Evolutionary conservation across 164 flowering plant genomes (phyloP), one percentile per base, ranked within the genome.

Genomic region (Berberis thunbergii): DNA sequence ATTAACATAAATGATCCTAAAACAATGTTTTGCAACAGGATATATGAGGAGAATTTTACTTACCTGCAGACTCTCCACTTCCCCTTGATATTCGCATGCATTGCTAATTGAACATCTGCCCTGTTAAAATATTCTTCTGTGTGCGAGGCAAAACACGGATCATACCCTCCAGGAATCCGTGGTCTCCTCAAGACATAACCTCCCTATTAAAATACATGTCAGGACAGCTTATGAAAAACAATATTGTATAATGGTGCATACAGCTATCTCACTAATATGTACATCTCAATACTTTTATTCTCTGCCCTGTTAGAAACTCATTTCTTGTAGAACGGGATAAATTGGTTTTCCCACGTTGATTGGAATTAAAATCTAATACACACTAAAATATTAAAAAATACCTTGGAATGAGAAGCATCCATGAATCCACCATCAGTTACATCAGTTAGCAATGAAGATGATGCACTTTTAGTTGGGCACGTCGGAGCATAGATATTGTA

Each of bases 401-500:
- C 66, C 66, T 66, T 59, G 44, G 40, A 9, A 38, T 1, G 52
- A 60, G 71, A 67, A 41, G 43, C 38, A 43, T 39, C 63, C 6
- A 40, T 57, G 41, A 41, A 4, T 45, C 1, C 45, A 61, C 6
- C 44, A 57, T 7, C 52, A 58, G 41, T n/a, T 54, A 9, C 11
- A 46, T 2, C 41, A 43, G 68, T 41, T 26, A 0, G 26, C 26
- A 26, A 26, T 12, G 46, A 26, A 1, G 82, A 71, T 4, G 77
- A 60, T 4, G 76, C 55, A 10, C 39, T 64, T 54, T 78, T 70
- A 41, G 63, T 60, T 50, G 73, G 69, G 56, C 94, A 87, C 3
- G 10, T 59, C 0, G 89, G 86, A 6, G 83, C 88, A 63, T 85
- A 87, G 9, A 87, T 81, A 49, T 85, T 82, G 72, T 87, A 87